Base-by-base conservation (phyloP, 1,284 basidiomycete species). In the Trichosporon sp. region DNA sequence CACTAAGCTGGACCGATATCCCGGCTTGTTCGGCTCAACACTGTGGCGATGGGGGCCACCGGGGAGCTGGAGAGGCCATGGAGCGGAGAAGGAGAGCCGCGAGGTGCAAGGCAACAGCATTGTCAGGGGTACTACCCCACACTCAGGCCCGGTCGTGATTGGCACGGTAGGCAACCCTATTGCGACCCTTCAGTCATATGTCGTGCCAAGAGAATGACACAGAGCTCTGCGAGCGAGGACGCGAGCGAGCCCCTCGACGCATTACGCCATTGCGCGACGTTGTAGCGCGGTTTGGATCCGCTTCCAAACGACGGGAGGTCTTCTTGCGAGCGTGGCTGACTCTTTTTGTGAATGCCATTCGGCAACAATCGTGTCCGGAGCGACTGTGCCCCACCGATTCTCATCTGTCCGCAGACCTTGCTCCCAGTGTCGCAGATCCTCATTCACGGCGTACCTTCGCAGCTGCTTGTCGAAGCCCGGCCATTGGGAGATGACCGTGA, bases 101-200 rank as follows among this genome's bases (percentile, higher is more conserved):
- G 40, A 32, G 26, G 4, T 37, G 31, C 31, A 37, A 21, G 14
- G 32, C 16, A 16, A 37, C 26, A 26, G 26, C 26, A 7, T 16
- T 10, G 16, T 37, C 32, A 35, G 32, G 31, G 59, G 59, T 35
- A 63, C 59, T 63, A 63, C 59, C 59, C 59, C 59, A 32, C 59
- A 63, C 31, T 35, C 16, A 10, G 59, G 16, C 31, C 16, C 16
- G 14, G 7, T n/a, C 6, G 59, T 63, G 59, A 63, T 63, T 63
- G 31, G 59, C 59, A 63, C 51, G 51, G 8, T 19, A 19, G 11
- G 2, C 2, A 8, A 31, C 59, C 59, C 59, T 63, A 32, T 16
- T 6, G 10, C 51, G 19, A 35, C 59, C 59, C 59, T 63, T 8
- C 32, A n/a, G 59, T 37, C 31, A 63, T n/a, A 16, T 63, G 32